A percentile compares a stretch with the other conserved stretches of the same genome.
phyloP scores from a whole-genome alignment of 768 basidiomycete species.

The Termitomyces sp. region DNA sequence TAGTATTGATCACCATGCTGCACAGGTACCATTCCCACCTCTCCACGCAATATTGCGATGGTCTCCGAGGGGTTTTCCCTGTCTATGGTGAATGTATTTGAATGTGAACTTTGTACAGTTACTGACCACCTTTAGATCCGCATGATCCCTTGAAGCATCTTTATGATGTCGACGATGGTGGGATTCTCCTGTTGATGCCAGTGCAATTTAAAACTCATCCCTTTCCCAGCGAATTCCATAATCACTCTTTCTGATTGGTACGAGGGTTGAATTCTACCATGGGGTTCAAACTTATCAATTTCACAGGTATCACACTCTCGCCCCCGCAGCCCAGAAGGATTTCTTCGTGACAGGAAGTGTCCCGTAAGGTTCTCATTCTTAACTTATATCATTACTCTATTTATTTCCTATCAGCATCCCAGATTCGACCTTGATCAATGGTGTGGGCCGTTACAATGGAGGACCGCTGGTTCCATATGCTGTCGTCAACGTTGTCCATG shows the following conservation, averaged over 20 bases:
- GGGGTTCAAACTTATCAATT: not conserved
- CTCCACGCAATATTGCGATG: conserved; percentile 48
- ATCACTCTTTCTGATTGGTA: conserved; percentile 32
- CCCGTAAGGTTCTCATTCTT: conserved; percentile 14
- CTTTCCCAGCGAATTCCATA: conserved; percentile 23
- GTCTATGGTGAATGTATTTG: conserved; percentile 18
- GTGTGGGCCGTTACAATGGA: conserved; percentile 34
- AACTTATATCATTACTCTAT: too few species aligned
- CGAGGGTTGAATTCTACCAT: not conserved
- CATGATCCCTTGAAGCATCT: conserved; percentile 30
- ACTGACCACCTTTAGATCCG: conserved; percentile 21
- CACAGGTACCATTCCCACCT: conserved; percentile 38
- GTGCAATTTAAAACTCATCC: not conserved
- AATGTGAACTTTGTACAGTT: too few species aligned
- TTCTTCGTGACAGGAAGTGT: conserved; percentile 28
- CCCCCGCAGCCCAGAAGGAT: conserved; percentile 31
- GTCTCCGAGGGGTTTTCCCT: conserved; percentile 29
- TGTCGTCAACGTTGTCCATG: conserved; percentile 37
- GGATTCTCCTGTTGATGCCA: not conserved
- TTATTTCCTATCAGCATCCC: conserved; percentile 15
- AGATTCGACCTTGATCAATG: conserved; percentile 46
- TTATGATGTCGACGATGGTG: conserved; percentile 41
- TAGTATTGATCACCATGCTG: not conserved
- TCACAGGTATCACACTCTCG: conserved; percentile 20
- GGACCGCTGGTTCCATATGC: conserved; percentile 36